Evolutionary conservation across 1,284 basidiomycete species (phyloP), one percentile per base, ranked within the genome.

Genomic region (Leccinum solheimii): DNA sequence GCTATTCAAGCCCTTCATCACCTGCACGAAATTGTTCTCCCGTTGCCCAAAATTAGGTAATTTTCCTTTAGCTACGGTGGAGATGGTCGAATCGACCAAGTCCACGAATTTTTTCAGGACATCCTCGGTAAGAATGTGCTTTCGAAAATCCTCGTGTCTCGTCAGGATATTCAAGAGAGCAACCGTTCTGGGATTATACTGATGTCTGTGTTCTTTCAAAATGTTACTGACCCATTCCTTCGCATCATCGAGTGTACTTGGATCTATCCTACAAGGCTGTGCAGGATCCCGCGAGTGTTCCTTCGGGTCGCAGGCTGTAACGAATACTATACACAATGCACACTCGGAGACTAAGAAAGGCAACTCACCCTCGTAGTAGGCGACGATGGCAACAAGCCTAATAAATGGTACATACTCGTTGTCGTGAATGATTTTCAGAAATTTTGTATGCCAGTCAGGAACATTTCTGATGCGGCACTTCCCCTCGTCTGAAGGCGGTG

Each of bases 301-400:
- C 0, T 55, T 40, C 1, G 54, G 13, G 40, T 59, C 67, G 30
- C 13, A 66, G 27, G 59, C 68, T 69, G 26, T 10, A 27, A 23
- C 26, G 3, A n/a, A 23, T n/a, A 27, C 14, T 53, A 54, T 21
- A 32, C 5, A 32, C 13, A 49, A 48, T 3, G 19, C 4, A 11
- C 13, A n/a, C 2, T 2, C 16, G 1, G 5, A 6, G 19, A 19
- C 21, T 1, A 2, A 26, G 21, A 5, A 30, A 13, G 8, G 72
- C 71, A 64, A 21, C 61, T 63, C 36, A 72, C 71, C 43, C 19
- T 48, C 19, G 13, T 65, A 68, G 53, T 69, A 74, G 10, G 68
- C 69, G 1, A 74, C 61, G 5, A 70, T 59, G 10, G 64, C 58
- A 13, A 65, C 66, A 8, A 72, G 64, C 38, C 58, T 65, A 2